These are phyloP conservation scores for Aureobasidium melanogenum DNA, from an alignment of 2,329 filamentous ascomycete species.

Conservation along the genomic window DNA sequence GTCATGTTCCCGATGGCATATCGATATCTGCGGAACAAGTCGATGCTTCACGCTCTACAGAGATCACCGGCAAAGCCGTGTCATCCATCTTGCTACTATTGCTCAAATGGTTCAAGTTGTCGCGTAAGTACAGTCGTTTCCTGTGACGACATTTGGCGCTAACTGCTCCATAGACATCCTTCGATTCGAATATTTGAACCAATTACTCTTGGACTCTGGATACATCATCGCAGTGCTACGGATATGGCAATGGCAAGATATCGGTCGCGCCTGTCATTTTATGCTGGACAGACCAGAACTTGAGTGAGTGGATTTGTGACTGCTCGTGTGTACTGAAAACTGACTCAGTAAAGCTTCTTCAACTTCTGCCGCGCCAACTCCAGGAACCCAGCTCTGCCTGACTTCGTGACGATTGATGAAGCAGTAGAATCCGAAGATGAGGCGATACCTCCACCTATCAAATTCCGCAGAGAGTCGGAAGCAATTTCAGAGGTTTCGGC, in stretches of 20 bases:
- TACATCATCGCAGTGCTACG: slow-evolving; percentile 90
- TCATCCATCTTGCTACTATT: slow-evolving; percentile 83
- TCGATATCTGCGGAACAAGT: slow-evolving; percentile 56
- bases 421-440: slow-evolving; percentile 54
- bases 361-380: slow-evolving; percentile 73
- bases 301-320: slow-evolving; percentile 46
- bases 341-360: slow-evolving; percentile 61
- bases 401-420: slow-evolving; percentile 14
- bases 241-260: slow-evolving; percentile 86
- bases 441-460: slow-evolving; percentile 70
- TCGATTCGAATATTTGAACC: slow-evolving; percentile 92
- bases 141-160: background rate
- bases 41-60: slow-evolving; percentile 70
- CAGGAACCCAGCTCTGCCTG: slow-evolving; percentile 30
- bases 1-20: slow-evolving; percentile 19
- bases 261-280: slow-evolving; percentile 81
- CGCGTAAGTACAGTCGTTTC: slow-evolving; percentile 52
- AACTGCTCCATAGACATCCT: slow-evolving; percentile 57
- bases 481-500: slow-evolving; percentile 20
- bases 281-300: slow-evolving; percentile 74
- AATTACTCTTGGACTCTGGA: slow-evolving; percentile 87
- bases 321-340: slow-evolving; percentile 13
- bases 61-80: slow-evolving; percentile 84
- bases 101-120: slow-evolving; percentile 93
- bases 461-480: slow-evolving; percentile 35